Evolutionary conservation across 2,329 filamentous ascomycete species (phyloP).

Genomic region (Colletotrichum liaoningense): DNA sequence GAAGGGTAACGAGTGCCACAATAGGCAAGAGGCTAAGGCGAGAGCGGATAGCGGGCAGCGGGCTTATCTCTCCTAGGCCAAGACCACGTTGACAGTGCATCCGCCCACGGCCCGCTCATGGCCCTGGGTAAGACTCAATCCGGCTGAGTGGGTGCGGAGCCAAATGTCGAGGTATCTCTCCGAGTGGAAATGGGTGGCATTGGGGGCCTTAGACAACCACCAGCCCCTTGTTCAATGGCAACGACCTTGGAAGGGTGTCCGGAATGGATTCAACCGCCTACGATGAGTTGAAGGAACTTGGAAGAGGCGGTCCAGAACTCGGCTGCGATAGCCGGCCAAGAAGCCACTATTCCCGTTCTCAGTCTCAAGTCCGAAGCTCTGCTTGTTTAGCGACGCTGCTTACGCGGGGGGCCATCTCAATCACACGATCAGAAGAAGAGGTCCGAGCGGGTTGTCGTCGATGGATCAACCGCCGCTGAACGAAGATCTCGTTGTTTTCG

Average conservation of each 20-base stretch:
- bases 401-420: neutral
- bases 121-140: neutral
- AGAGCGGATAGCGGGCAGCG: neutral
- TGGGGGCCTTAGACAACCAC: neutral
- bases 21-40: neutral
- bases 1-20: neutral
- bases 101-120: neutral
- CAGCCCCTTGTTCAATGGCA: neutral
- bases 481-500: neutral
- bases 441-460: neutral
- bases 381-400: neutral
- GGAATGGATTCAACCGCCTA: neutral
- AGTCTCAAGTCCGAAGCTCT: neutral
- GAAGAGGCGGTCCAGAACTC: neutral
- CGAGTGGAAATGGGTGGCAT: neutral
- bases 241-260: neutral
- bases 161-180: neutral
- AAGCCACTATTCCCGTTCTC: neutral
- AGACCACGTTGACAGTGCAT: neutral
- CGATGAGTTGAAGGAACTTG: neutral
- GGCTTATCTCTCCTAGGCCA: neutral
- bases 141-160: constrained; percentile 3
- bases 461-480: too few species aligned
- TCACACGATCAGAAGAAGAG: neutral
- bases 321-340: neutral